Conservation (phyloP, 768 basidiomycete species). For the Phylloporus arenicola region DNA sequence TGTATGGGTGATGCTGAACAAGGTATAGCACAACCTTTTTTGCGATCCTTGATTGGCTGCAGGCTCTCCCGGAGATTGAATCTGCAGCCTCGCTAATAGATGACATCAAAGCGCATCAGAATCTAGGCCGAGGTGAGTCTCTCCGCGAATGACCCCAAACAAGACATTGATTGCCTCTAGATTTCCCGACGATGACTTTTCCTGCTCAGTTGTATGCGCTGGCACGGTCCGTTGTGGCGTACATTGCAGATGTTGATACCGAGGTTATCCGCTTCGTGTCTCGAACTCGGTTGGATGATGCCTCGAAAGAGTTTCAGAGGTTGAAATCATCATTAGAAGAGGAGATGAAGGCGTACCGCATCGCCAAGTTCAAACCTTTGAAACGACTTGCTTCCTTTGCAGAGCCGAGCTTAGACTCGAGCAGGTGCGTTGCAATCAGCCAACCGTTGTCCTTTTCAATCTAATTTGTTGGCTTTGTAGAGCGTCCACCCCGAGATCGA, state of each 20-base stretch:
- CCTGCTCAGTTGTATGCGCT: slow-evolving; percentile 45
- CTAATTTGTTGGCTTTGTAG: slow-evolving; percentile 12
- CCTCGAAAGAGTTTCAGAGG: slow-evolving; percentile 31
- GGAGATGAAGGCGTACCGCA: slow-evolving; percentile 35
- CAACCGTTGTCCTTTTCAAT: background rate
- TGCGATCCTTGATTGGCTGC: slow-evolving; percentile 23
- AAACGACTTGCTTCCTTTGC: slow-evolving; percentile 44
- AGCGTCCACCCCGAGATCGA: slow-evolving; percentile 25
- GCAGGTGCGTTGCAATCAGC: slow-evolving; percentile 32
- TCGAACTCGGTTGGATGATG: slow-evolving; percentile 19
- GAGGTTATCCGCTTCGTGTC: slow-evolving; percentile 9
- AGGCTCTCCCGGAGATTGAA: slow-evolving; percentile 16
- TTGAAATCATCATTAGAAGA: slow-evolving; percentile 32
- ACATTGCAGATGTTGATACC: slow-evolving; percentile 6
- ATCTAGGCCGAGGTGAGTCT: slow-evolving; percentile 24
- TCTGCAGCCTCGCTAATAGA: slow-evolving; percentile 10
- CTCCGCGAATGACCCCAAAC: background rate
- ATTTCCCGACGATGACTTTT: slow-evolving; percentile 39
- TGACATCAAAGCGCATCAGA: slow-evolving; percentile 24
- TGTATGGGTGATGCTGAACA: background rate
- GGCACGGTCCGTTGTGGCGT: slow-evolving; percentile 30
- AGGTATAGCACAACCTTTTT: slow-evolving; percentile 20
- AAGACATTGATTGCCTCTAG: slow-evolving; percentile 11
- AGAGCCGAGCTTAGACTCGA: slow-evolving; percentile 29
- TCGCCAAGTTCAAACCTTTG: slow-evolving; percentile 39